Base-by-base conservation (phyloP, 1,139 yeast species). In the Geotrichum phurueaensis region DNA sequence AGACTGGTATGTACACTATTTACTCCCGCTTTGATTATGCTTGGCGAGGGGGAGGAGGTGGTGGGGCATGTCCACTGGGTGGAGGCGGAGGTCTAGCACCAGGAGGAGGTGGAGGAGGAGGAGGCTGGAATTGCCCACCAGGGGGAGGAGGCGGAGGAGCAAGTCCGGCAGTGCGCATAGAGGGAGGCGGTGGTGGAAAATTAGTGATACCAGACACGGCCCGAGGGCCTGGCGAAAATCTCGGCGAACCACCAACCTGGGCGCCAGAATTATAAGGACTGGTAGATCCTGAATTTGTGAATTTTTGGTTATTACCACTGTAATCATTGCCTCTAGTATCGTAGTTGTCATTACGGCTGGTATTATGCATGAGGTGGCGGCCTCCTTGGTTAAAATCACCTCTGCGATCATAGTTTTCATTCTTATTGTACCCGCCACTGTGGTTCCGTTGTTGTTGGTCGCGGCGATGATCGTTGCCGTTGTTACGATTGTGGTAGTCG, bases 41-140 rank as follows among this genome's bases (percentile, higher is more conserved):
- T n/a, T 39, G 10, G 47, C 55, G 43, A 20, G 54, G 55, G 20
- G 61, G 64, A 10, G 64, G 61, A 29, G 57, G 58, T 6, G 58
- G 62, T 6, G 53, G 56, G 13, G 51, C 13, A 7, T 23, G 39
- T 10, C 48, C 51, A 25, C 50, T 51, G 9, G 57, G 58, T 45
- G 63, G 56, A 49, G 36, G 29, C 20, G 51, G 58, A 47, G 56
- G 47, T 15, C 51, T 20, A 23, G 53, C 49, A 45, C 43, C 50
- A 47, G 60, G 53, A 27, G 58, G 56, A 33, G 59, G 61, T 12
- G 59, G 53, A 18, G 57, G 54, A 45, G 56, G 56, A 7, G 56
- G 58, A 15, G 59, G 53, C 12, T 13, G 33, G 7, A 58, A 29
- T 20, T 48, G 18, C 27, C 51, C 57, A 13, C 45, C 27, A 18